These are phyloP conservation scores for Xylariaceae sp. DNA, from an alignment of 2,329 filamentous ascomycete species.

Conservation along the genomic window DNA sequence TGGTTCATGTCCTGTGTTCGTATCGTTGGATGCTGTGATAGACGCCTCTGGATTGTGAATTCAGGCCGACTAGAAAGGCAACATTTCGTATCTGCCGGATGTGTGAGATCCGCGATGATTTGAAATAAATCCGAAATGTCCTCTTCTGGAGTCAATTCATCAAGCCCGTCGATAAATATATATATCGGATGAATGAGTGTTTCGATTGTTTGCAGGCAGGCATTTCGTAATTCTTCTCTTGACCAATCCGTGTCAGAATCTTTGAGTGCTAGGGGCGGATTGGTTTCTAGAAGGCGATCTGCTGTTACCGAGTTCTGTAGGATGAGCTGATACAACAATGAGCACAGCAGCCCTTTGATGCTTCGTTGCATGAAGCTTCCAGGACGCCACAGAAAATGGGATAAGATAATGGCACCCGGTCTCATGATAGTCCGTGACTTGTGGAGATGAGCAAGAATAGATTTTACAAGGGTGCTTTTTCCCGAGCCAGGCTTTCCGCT, in stretches of 20 bases:
- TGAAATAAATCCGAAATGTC: not conserved
- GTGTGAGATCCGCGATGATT: not conserved
- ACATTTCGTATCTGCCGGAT: not conserved
- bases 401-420: not conserved
- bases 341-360: not conserved
- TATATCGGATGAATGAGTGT: not conserved
- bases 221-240: not conserved
- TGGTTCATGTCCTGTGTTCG: not conserved
- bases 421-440: not conserved
- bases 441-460: not conserved
- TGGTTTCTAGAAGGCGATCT: not conserved
- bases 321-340: not conserved
- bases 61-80: not conserved
- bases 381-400: not conserved
- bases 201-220: not conserved
- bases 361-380: not conserved
- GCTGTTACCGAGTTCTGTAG: not conserved
- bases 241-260: not conserved
- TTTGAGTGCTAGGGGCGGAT: not conserved
- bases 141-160: not conserved
- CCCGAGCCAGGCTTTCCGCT: not conserved
- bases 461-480: not conserved
- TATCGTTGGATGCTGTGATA: not conserved
- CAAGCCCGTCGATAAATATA: not conserved
- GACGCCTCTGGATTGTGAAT: not conserved